phyloP scores from a whole-genome alignment of 2,329 filamentous ascomycete genomes.

The Colletotrichum spaethianum region DNA sequence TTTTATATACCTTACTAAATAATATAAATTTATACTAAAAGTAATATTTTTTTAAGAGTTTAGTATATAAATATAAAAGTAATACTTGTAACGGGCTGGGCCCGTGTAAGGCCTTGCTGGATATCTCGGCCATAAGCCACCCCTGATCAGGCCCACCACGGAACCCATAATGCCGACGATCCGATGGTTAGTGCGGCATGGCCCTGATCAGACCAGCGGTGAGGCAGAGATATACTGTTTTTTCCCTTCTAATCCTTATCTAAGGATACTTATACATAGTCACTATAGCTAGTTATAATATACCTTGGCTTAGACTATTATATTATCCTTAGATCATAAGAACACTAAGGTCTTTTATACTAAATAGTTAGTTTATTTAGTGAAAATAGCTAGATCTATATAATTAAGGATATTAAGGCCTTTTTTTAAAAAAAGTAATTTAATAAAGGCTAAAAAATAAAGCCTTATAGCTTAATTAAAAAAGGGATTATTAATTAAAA shows the following conservation, averaged over 20 bases:
- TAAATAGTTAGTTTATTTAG: neutral
- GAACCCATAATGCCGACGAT: neutral
- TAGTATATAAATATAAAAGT: no score
- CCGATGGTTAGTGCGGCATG: neutral
- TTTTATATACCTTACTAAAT: no score
- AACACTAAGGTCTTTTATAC: neutral
- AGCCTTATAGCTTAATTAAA: neutral
- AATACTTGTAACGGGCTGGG: no score
- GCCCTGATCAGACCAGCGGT: neutral
- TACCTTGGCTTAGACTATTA: neutral
- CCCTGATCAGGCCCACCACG: neutral
- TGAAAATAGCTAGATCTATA: neutral
- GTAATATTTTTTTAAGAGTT: no score
- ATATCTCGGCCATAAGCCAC: neutral
- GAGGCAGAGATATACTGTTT: neutral
- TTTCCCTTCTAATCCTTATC: neutral
- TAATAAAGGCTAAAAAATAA: neutral
- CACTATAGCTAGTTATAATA: neutral
- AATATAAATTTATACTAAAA: no score
- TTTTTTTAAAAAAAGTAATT: neutral
- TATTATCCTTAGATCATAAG: neutral
- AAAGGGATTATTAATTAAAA: neutral
- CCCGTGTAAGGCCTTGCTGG: no score
- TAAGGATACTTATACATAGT: no score
- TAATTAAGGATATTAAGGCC: neutral